Base-by-base conservation (phyloP, 106 monocot genomes). In the Apostasia shenzhenica region DNA sequence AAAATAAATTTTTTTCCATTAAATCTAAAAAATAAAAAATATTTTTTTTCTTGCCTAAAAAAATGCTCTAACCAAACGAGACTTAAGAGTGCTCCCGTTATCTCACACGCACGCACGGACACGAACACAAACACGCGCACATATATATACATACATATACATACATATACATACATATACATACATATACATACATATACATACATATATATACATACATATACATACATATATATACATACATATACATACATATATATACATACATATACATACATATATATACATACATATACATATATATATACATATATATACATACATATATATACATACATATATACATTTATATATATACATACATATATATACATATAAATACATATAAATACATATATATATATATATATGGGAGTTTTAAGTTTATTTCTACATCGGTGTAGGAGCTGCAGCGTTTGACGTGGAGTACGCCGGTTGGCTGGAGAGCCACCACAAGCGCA, bases 391-490 rank as follows among this genome's bases (percentile, higher is more conserved):
- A 50, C 3, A 50, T 4, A 50, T 50, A 8, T 50, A 8, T 50
- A 50, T 50, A 8, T 4, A 50, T 8, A 50, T 8, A 50, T 50
- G 50, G 3, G 26, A 26, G 26, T 26, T 26, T 26, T 26, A 26
- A 26, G 82, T 75, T 2, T 83, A 86, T 14, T 81, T 75, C 77
- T 81, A 72, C 14, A 47, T 77, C n/a, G 71, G 70, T 1, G 37
- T 47, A 84, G 88, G 84, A 14, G 84, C 78, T 12, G 78, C 81
- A n/a, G 67, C 81, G 80, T 88, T 84, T 54, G 78, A 88, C 72
- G 73, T 84, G 88, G 88, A 88, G 73, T 81, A 84, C 58, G 72
- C 55, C 4, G 75, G 88, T 63, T 88, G 88, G 88, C 63, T 75
- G 40, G 84, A 88, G 61, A 81, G 84, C 67, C 78, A 88, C 57